Conservation (phyloP, 768 basidiomycete genomes). For the Hemileccinum impolitum region DNA sequence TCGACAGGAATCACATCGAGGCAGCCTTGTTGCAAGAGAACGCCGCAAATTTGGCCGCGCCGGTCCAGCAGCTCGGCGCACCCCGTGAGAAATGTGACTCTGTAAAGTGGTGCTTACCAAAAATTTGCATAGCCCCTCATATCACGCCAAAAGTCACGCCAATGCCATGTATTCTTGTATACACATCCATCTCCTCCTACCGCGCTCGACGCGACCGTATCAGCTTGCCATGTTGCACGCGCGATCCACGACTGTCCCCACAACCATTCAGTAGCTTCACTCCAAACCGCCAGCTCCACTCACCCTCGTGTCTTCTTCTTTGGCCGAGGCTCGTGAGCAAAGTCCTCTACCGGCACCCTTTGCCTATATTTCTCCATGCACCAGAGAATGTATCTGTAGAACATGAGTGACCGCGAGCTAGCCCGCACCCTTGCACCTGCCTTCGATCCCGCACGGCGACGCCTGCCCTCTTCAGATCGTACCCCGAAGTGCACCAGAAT, state of each 20-base stretch:
- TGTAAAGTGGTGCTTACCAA: conserved; percentile 24
- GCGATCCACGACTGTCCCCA: conserved; percentile 61
- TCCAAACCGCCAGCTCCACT: conserved; percentile 23
- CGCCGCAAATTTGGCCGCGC: conserved; percentile 12
- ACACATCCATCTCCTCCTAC: conserved; percentile 14
- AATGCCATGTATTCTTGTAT: conserved; percentile 14
- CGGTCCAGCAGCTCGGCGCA: conserved; percentile 18
- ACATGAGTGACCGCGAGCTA: conserved; percentile 5
- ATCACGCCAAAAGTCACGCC: conserved; percentile 11
- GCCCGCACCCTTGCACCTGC: conserved; percentile 37
- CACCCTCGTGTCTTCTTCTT: conserved; percentile 82
- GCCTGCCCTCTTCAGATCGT: conserved; percentile 61
- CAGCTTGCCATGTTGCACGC: conserved; percentile 69
- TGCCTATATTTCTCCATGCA: conserved; percentile 76
- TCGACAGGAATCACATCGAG: conserved; percentile 35
- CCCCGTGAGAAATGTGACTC: conserved; percentile 31
- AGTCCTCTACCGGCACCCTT: conserved; percentile 50
- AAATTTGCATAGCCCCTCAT: conserved; percentile 15
- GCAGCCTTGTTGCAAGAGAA: conserved; percentile 32
- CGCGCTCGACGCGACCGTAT: conserved; percentile 60
- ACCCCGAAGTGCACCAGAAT: conserved; percentile 61
- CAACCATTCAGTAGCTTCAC: background rate
- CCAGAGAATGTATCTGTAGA: conserved; percentile 75
- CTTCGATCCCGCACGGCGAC: conserved; percentile 66
- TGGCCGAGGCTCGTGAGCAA: conserved; percentile 63